phyloP scores from a whole-genome alignment of 208 protist genomes.

The Acanthamoeba castellanii region DNA sequence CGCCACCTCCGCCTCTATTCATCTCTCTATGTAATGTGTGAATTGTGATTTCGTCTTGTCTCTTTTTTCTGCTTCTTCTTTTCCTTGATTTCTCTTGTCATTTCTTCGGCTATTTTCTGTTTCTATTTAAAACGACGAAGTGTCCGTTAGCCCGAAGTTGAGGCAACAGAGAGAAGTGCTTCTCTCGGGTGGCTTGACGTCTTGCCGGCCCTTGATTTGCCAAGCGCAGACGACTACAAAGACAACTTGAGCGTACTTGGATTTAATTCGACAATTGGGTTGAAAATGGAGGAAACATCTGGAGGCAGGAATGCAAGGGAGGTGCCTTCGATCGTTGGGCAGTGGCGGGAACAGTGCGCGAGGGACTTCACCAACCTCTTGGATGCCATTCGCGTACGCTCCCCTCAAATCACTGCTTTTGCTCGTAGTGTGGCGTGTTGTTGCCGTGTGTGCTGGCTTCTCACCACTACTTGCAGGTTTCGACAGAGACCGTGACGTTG shows the following conservation, averaged over 20 bases:
- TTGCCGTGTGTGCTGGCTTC: neutral
- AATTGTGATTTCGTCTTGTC: neutral
- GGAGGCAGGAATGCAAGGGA: neutral
- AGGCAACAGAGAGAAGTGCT: too few relatives aligned
- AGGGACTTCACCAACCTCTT: neutral
- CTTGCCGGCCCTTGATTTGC: too few relatives aligned
- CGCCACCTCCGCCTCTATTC: slow-evolving; percentile 6
- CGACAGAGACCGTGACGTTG: neutral
- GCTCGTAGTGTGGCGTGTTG: neutral
- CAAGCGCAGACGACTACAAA: too few relatives aligned
- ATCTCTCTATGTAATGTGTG: neutral
- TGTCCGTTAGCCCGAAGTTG: neutral
- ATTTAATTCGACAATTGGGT: neutral
- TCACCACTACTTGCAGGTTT: neutral
- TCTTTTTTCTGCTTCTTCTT: neutral
- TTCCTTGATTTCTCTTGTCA: neutral
- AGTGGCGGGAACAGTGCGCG: slow-evolving; percentile 32
- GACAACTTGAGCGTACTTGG: too few relatives aligned
- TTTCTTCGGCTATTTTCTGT: neutral
- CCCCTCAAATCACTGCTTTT: neutral
- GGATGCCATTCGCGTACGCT: slow-evolving; percentile 2
- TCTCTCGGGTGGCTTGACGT: too few relatives aligned
- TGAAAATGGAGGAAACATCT: neutral
- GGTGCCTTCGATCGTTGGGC: neutral
- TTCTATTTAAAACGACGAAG: too few relatives aligned